Evolutionary conservation across 2,329 filamentous ascomycete species (phyloP).

Genomic region (Aphanoascus verrucosus): DNA sequence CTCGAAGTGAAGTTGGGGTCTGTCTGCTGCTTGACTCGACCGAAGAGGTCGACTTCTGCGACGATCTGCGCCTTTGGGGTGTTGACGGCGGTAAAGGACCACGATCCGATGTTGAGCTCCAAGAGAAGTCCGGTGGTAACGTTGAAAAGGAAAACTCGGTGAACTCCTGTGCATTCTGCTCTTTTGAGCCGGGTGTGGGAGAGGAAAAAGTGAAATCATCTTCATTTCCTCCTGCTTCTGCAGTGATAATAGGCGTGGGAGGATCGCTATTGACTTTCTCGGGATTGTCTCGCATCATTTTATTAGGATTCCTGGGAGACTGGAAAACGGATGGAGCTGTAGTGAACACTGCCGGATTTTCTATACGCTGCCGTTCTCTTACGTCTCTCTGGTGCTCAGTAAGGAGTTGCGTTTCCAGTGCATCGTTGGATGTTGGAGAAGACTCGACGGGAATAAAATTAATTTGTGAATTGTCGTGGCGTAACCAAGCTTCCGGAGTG

Average conservation of each 20-base stretch:
- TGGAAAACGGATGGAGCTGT: conserved; percentile 35
- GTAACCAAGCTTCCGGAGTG: conserved; percentile 45
- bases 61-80: neutral
- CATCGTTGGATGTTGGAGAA: conserved; percentile 41
- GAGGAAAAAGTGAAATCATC: conserved; percentile 42
- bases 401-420: conserved; percentile 57
- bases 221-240: conserved; percentile 31
- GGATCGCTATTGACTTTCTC: conserved; percentile 22
- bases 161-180: conserved; percentile 1
- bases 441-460: conserved; percentile 61
- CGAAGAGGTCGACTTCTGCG: neutral
- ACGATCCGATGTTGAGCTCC: conserved; percentile 9
- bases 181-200: conserved; percentile 39
- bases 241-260: conserved; percentile 34
- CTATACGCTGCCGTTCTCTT: conserved; percentile 55
- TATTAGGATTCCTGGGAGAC: conserved; percentile 20
- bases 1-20: neutral
- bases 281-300: conserved; percentile 23
- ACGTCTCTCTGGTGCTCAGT: conserved; percentile 74
- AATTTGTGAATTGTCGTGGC: conserved; percentile 75
- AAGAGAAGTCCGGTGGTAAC: conserved; percentile 12
- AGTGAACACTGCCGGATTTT: conserved; percentile 58
- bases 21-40: neutral
- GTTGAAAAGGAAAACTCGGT: conserved; percentile 10
- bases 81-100: neutral